Conservation (phyloP, 139 green algal genomes). For the Pedinophyceae sp. region DNA sequence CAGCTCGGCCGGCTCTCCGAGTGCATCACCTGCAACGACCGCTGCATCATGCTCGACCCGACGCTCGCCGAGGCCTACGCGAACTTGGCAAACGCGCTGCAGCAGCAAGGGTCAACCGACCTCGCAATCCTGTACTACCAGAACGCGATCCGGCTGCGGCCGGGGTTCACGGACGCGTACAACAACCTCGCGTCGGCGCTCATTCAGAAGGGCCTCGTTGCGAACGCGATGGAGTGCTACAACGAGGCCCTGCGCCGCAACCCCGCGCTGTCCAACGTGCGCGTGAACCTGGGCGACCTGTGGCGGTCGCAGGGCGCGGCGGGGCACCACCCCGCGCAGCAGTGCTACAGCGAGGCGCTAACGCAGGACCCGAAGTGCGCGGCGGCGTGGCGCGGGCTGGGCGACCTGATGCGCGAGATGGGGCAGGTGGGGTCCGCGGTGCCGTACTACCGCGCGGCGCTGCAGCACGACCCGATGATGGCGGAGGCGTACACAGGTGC, state of each 20-base stretch:
- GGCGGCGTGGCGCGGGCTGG: conserved; percentile 59
- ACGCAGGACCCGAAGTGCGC: conserved; percentile 29
- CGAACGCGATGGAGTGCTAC: conserved; percentile 51
- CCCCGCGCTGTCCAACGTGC: conserved; percentile 41
- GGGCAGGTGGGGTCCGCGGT: conserved; percentile 32
- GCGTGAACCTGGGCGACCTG: conserved; percentile 65
- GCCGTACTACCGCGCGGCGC: conserved; percentile 33
- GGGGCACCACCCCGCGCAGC: conserved; percentile 24
- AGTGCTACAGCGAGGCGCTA: conserved; percentile 53
- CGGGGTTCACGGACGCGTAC: conserved; percentile 52
- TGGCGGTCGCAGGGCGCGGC: conserved; percentile 38
- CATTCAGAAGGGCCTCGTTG: conserved; percentile 44
- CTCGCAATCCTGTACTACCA: conserved; percentile 71
- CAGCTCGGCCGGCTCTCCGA: conserved; percentile 51
- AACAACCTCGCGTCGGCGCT: conserved; percentile 59
- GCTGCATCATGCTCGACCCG: conserved; percentile 48
- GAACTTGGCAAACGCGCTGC: conserved; percentile 60
- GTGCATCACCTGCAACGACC: conserved; percentile 45
- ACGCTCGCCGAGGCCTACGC: conserved; percentile 30
- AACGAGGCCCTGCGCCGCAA: conserved; percentile 30
- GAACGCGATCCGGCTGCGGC: conserved; percentile 49
- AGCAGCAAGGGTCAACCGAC: conserved; percentile 55
- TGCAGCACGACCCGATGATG: conserved; percentile 27
- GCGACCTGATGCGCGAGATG: conserved; percentile 38
- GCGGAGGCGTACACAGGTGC: conserved; percentile 47